Conservation (phyloP, 139 green algal genomes). For the Picochlorum costavermella region DNA sequence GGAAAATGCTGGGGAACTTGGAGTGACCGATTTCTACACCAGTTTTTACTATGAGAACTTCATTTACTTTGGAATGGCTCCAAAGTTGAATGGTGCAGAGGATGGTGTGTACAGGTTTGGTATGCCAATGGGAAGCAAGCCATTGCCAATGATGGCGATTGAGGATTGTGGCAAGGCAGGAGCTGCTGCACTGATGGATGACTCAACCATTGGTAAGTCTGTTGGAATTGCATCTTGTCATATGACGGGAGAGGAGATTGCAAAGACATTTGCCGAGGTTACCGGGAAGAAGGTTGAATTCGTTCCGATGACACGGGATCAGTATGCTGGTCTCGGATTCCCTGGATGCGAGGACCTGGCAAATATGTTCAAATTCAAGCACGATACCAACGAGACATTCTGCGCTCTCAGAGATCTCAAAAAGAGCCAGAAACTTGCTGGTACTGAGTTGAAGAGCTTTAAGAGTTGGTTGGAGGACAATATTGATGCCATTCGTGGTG, state of each 20-base stretch:
- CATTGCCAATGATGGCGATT: slow-evolving; percentile 1
- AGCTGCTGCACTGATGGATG: neutral
- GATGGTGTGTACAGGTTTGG: slow-evolving; percentile 1
- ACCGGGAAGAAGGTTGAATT: neutral
- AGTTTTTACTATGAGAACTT: slow-evolving; percentile 5
- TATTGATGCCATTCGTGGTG: neutral
- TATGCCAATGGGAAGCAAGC: neutral
- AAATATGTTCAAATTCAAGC: slow-evolving; percentile 5
- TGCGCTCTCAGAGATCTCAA: neutral
- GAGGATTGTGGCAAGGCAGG: neutral
- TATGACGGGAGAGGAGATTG: neutral
- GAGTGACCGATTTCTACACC: neutral
- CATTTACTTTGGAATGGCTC: neutral
- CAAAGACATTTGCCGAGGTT: neutral
- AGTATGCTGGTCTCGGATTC: neutral
- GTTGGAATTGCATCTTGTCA: neutral
- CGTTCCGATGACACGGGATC: neutral
- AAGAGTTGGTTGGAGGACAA: neutral
- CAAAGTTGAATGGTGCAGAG: slow-evolving; percentile 1
- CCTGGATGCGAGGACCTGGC: neutral
- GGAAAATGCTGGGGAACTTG: neutral
- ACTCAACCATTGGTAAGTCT: neutral
- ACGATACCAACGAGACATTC: neutral
- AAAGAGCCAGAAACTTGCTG: neutral
- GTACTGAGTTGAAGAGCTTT: neutral